Percentiles rank a stretch among this genome's conserved stretches.
phyloP scores from a whole-genome alignment of 257 asterid species.

The Nicotiana undulata region DNA sequence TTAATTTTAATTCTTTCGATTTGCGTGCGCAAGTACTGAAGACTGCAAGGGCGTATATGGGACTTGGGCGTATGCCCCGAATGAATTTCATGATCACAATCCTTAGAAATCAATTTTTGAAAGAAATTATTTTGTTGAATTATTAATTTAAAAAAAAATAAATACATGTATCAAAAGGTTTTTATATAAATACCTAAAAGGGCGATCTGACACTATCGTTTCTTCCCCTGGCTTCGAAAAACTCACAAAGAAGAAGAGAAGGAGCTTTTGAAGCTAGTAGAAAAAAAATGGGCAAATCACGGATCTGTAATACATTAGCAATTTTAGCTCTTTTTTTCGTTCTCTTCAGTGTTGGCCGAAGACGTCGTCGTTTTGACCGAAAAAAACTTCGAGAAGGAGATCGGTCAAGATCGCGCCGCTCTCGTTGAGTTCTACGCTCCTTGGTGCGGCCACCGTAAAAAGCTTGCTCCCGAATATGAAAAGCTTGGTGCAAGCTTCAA shows the following conservation, averaged over 20 bases:
- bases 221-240: background rate
- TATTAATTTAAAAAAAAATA: too few species aligned
- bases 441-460: constrained; percentile 97
- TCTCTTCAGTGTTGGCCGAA: constrained; percentile 45
- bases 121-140: too few species aligned
- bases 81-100: too few species aligned
- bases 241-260: background rate
- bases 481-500: constrained; percentile 85
- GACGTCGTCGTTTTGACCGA: constrained; percentile 78
- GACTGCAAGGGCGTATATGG: too few species aligned
- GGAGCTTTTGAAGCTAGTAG: background rate
- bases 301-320: constrained; percentile 30
- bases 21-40: too few species aligned
- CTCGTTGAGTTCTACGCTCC: constrained; percentile 95
- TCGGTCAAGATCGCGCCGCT: constrained; percentile 86
- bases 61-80: too few species aligned
- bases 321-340: constrained; percentile 27
- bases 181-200: background rate
- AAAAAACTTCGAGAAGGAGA: constrained; percentile 75
- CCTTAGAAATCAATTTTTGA: too few species aligned
- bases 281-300: constrained; percentile 35
- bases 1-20: too few species aligned
- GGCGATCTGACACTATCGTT: background rate
- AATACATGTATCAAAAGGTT: background rate
- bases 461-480: constrained; percentile 93